These are phyloP conservation scores for Cenchrus purpureus DNA, from an alignment of 176 grass and related monocot species.

Conservation along the genomic window DNA sequence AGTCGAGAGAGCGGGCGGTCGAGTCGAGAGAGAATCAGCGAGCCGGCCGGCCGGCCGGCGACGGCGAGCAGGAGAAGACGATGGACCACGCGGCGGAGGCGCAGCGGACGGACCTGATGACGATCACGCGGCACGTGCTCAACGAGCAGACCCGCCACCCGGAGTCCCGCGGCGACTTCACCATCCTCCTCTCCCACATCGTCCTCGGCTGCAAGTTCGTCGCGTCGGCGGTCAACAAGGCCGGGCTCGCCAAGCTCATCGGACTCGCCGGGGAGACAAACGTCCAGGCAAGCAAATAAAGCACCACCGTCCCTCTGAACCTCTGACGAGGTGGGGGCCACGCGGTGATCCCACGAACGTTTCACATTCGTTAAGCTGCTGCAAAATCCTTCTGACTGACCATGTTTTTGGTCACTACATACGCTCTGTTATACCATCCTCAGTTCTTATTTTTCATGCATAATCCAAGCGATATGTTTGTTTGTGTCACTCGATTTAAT, in stretches of 20 bases:
- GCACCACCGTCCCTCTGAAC: not conserved
- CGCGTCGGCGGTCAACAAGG: constrained; percentile 91
- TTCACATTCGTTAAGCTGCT: not conserved
- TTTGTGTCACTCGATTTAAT: not conserved
- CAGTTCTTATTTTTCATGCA: not conserved
- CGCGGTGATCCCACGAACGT: not conserved
- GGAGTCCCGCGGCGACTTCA: constrained; percentile 88
- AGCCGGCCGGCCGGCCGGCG: not conserved
- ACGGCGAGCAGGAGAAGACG: not conserved
- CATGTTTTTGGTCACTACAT: not conserved
- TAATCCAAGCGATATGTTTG: not conserved
- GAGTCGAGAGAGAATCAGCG: not conserved
- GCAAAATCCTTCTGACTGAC: no score
- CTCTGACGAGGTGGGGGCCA: not conserved
- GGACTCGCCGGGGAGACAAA: constrained; percentile 94
- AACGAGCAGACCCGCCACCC: constrained; percentile 86
- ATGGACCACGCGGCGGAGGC: constrained; percentile 97
- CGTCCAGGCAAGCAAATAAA: constrained; percentile 64
- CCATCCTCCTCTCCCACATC: constrained; percentile 98
- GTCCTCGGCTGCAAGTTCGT: constrained; percentile 99
- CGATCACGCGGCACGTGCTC: constrained; percentile 89
- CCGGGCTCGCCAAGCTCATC: constrained; percentile 87
- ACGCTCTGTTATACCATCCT: not conserved
- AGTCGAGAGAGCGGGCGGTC: not conserved
- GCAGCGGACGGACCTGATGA: constrained; percentile 92